Evolutionary conservation across 805 yeast genomes (phyloP).

Genomic region (Starmerella floricola): DNA sequence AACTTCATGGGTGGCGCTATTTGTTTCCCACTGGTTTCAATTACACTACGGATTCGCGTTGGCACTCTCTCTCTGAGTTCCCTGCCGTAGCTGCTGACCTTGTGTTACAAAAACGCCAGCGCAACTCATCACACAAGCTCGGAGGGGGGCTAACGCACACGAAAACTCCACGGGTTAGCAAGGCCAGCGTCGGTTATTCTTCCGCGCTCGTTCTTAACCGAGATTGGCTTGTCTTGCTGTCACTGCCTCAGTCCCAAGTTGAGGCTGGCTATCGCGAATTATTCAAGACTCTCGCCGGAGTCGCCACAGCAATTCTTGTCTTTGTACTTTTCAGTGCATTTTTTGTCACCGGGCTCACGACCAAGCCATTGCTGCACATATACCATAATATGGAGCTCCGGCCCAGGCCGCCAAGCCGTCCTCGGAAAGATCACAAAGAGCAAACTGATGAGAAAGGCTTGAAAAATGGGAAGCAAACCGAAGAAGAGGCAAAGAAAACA

Average conservation of each 20-base stretch:
- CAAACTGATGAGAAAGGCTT: neutral
- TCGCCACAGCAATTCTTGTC: conserved; percentile 15
- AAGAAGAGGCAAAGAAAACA: neutral
- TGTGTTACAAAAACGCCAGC: neutral
- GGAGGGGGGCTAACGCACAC: conserved; percentile 17
- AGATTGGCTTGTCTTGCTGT: conserved; percentile 17
- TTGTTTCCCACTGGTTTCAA: conserved; percentile 8
- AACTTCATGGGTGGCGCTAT: conserved; percentile 2
- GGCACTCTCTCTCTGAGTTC: conserved; percentile 9
- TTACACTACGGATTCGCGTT: neutral
- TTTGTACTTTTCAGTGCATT: conserved; percentile 13
- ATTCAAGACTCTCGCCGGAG: conserved; percentile 15
- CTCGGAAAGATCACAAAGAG: neutral
- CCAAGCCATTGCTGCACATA: conserved; percentile 17
- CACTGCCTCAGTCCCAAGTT: conserved; percentile 9
- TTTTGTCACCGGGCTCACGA: conserved; percentile 17
- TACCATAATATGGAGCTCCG: conserved; percentile 18
- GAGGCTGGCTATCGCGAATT: conserved; percentile 8
- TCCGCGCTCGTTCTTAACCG: conserved; percentile 7
- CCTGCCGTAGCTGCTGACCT: conserved; percentile 17
- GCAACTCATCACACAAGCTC: neutral
- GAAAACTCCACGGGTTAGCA: conserved; percentile 3
- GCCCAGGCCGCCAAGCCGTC: neutral
- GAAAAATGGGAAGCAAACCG: neutral
- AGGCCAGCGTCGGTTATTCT: conserved; percentile 23